A percentile compares a stretch with the other conserved stretches of the same genome.
These are phyloP conservation scores for Dendrostoma leiphaemia DNA, from an alignment of 2,329 filamentous ascomycete genomes.

Conservation along the genomic window DNA sequence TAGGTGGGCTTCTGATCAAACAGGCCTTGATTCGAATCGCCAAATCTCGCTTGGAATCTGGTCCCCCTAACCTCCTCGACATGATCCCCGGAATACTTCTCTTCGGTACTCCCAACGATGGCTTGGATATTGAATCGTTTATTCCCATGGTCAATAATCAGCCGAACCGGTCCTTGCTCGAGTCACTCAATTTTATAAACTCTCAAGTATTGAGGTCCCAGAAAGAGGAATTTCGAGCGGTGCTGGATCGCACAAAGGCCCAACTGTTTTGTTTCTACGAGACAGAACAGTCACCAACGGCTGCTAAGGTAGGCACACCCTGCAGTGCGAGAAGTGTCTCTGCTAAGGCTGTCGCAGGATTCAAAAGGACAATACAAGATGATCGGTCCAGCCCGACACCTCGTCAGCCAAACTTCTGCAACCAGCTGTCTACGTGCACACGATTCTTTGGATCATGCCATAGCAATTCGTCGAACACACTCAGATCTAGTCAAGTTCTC, in stretches of 20 bases:
- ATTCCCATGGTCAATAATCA: slow-evolving; percentile 5
- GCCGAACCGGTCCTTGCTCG: slow-evolving; percentile 1
- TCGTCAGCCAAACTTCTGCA: not conserved
- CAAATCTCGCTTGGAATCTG: too few species aligned
- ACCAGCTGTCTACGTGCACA: not conserved
- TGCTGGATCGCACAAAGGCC: not conserved
- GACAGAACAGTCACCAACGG: not conserved
- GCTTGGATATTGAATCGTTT: slow-evolving; percentile 7
- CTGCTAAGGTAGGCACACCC: not conserved
- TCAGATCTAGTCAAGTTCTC: slow-evolving; percentile 5
- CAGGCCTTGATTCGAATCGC: not conserved
- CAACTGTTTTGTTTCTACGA: not conserved
- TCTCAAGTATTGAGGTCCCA: not conserved
- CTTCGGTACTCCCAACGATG: slow-evolving; percentile 11
- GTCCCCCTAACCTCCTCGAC: not conserved
- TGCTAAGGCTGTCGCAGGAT: not conserved
- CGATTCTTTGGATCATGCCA: not conserved
- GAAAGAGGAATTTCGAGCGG: not conserved
- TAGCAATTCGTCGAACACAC: not conserved
- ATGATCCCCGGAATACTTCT: not conserved
- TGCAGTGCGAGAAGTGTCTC: not conserved
- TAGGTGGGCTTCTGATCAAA: slow-evolving; percentile 9
- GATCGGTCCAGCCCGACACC: not conserved
- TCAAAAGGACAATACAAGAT: not conserved
- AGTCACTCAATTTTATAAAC: not conserved